Evolutionary conservation across 73 alveolate species (phyloP).

Genomic region (Paramecium tetraurelia): DNA sequence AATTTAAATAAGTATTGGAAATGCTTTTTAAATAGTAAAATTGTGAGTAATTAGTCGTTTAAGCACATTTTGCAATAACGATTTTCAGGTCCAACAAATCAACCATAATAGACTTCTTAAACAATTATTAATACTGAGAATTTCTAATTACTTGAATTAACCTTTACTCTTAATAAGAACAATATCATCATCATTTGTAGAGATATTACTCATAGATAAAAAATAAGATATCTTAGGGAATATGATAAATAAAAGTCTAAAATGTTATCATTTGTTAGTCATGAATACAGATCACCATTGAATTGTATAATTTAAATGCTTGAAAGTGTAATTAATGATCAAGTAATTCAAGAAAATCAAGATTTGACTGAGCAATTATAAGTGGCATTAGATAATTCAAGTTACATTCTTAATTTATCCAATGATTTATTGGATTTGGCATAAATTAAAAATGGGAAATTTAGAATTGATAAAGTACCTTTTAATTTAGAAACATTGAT

Average conservation of each 20-base stretch:
- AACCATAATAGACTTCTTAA: not conserved
- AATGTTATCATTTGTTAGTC: conserved; percentile 51
- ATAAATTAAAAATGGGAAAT: conserved; percentile 38
- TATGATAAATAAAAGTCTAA: conserved; percentile 46
- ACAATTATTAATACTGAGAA: not conserved
- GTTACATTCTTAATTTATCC: conserved; percentile 39
- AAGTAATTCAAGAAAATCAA: not conserved
- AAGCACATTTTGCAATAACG: not conserved
- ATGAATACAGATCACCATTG: conserved; percentile 54
- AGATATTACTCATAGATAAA: conserved; percentile 51
- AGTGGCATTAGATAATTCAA: conserved; percentile 38
- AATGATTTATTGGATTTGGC: conserved; percentile 59
- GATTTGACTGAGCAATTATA: not conserved
- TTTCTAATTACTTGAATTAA: not conserved
- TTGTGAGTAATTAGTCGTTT: not conserved
- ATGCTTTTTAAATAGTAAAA: not conserved
- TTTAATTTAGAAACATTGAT: conserved; percentile 24
- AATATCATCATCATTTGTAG: conserved; percentile 10
- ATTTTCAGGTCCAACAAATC: not conserved
- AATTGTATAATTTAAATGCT: conserved; percentile 50
- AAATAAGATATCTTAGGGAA: conserved; percentile 43
- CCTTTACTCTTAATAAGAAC: not conserved
- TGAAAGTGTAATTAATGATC: not conserved
- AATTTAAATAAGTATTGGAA: not conserved
- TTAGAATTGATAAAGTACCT: not conserved